These are phyloP conservation scores for Graphiopsis chlorocephala DNA, from an alignment of 2,329 filamentous ascomycete genomes.

Conservation along the genomic window DNA sequence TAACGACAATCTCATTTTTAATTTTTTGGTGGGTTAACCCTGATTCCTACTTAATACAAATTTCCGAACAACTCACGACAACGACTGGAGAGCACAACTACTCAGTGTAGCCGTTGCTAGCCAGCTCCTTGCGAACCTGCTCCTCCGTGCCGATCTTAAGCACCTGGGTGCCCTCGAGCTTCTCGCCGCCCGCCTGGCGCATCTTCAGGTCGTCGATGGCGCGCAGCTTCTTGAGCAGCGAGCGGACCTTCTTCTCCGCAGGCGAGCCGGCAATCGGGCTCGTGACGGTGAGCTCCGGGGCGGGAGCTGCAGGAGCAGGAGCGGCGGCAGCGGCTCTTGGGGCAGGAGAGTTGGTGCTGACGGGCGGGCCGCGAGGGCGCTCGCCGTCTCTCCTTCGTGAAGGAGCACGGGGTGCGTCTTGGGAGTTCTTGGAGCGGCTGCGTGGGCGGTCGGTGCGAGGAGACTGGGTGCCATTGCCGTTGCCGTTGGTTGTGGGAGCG, in stretches of 20 bases:
- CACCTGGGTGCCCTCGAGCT: constrained; percentile 95
- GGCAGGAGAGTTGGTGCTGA: constrained; percentile 41
- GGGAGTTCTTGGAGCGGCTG: constrained; percentile 32
- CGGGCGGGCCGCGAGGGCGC: constrained; percentile 24
- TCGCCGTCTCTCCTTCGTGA: constrained; percentile 27
- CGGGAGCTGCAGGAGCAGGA: constrained; percentile 20
- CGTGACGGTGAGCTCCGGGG: constrained; percentile 53
- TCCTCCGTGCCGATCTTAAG: constrained; percentile 95
- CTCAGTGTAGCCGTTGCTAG: constrained; percentile 12
- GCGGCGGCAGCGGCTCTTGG: constrained; percentile 12
- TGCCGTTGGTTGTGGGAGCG: constrained; percentile 49
- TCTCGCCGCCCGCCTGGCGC: constrained; percentile 89
- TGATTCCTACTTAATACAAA: not conserved
- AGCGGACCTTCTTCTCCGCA: constrained; percentile 92
- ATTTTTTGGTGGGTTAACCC: not conserved
- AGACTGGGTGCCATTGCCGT: constrained; percentile 13
- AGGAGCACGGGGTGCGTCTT: constrained; percentile 27
- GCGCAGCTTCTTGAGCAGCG: constrained; percentile 92
- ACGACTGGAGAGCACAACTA: not conserved
- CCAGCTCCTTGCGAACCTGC: constrained; percentile 76
- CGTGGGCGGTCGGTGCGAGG: constrained; percentile 29
- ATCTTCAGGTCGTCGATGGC: constrained; percentile 98
- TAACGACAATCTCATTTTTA: not conserved
- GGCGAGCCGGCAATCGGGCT: constrained; percentile 60
- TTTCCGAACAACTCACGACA: not conserved